A percentile compares a stretch with the other conserved stretches of the same genome.
These are phyloP conservation scores for Diaporthe batatas DNA, from an alignment of 2,329 filamentous ascomycete genomes.

Conservation along the genomic window DNA sequence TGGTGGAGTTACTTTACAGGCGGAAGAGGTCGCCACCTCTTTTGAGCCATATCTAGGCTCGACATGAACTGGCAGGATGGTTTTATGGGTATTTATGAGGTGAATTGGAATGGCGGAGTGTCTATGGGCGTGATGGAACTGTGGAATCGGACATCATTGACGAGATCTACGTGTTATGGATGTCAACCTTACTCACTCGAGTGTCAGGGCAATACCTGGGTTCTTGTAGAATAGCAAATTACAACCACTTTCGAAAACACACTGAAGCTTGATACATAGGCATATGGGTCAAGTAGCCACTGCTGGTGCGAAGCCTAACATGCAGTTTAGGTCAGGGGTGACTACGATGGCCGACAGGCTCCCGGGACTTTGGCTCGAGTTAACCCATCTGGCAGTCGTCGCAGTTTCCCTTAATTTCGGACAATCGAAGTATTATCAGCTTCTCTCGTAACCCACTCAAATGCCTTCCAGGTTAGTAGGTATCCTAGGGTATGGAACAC, in stretches of 20 bases:
- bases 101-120: neutral
- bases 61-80: neutral
- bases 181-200: neutral
- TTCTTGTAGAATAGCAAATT: slow-evolving; percentile 20
- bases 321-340: neutral
- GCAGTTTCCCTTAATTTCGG: too few species aligned
- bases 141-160: neutral
- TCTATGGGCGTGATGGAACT: neutral
- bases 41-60: neutral
- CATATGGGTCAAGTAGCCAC: neutral
- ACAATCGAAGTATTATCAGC: too few species aligned
- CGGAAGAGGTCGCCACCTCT: slow-evolving; percentile 29
- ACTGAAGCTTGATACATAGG: too few species aligned
- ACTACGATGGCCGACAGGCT: too few species aligned
- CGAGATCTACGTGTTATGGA: neutral
- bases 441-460: too few species aligned
- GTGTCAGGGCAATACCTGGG: neutral
- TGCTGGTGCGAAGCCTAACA: neutral
- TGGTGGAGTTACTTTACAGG: slow-evolving; percentile 3
- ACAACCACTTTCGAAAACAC: neutral
- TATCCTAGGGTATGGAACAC: too few species aligned
- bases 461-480: too few species aligned
- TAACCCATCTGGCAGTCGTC: neutral
- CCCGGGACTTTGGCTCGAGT: too few species aligned
- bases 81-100: neutral